Percentiles rank a stretch among this genome's conserved stretches.
These are phyloP conservation scores for Chaetothyriales sp. DNA, from an alignment of 2,329 filamentous ascomycete species.

Conservation along the genomic window DNA sequence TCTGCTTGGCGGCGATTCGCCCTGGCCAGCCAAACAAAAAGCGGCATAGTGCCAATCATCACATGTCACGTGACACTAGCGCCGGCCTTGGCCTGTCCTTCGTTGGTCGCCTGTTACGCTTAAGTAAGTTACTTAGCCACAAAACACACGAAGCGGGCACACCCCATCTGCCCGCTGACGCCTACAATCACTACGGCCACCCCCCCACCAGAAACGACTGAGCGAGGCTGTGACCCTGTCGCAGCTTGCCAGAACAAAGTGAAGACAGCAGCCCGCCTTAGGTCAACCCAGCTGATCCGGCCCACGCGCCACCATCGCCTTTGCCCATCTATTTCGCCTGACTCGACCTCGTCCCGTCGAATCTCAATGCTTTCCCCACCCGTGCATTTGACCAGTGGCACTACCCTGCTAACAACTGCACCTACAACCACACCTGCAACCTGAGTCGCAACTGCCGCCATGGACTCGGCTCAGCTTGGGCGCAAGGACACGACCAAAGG, in stretches of 20 bases:
- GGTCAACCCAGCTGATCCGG: too few relatives aligned
- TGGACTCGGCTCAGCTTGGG: slow-evolving; percentile 40
- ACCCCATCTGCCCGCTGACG: not conserved
- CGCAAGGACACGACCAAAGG: slow-evolving; percentile 93
- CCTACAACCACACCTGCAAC: not conserved
- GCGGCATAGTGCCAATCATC: too few relatives aligned
- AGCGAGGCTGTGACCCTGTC: too few relatives aligned
- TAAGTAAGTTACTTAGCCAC: too few relatives aligned
- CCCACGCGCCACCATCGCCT: too few relatives aligned
- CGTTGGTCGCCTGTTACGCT: not conserved
- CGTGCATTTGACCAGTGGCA: not conserved
- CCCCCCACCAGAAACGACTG: too few relatives aligned
- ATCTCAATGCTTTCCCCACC: slow-evolving; percentile 2
- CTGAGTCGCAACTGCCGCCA: slow-evolving; percentile 11
- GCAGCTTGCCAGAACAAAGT: too few relatives aligned
- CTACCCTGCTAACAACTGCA: not conserved
- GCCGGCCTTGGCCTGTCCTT: not conserved
- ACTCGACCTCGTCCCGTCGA: not conserved
- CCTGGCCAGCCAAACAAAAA: too few relatives aligned
- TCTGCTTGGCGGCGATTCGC: too few relatives aligned
- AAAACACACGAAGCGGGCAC: not conserved
- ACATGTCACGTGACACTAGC: not conserved
- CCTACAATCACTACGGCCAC: not conserved
- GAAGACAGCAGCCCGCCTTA: too few relatives aligned
- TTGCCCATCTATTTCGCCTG: not conserved